These are phyloP conservation scores for Oidiodendron maius DNA, from an alignment of 495 filamentous ascomycete genomes.

Conservation along the genomic window DNA sequence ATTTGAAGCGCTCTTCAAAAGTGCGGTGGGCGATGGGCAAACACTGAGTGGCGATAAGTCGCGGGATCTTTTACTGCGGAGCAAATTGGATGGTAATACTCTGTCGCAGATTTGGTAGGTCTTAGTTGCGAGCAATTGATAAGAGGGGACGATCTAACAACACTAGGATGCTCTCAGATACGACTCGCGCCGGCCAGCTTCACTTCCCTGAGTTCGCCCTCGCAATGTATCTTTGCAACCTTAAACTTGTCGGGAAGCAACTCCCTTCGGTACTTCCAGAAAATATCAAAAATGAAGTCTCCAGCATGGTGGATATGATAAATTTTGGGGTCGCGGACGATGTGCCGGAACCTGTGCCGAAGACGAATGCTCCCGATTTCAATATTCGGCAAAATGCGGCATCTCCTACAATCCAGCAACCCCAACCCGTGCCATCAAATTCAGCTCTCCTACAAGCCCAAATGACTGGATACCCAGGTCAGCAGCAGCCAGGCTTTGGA, in stretches of 20 bases:
- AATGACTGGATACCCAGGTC: slow-evolving; percentile 62
- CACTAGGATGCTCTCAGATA: slow-evolving; percentile 87
- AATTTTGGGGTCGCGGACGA: slow-evolving; percentile 90
- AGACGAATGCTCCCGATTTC: slow-evolving; percentile 76
- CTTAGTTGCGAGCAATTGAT: not conserved
- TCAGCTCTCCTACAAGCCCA: slow-evolving; percentile 67
- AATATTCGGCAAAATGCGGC: slow-evolving; percentile 58
- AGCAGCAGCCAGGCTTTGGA: slow-evolving; percentile 29
- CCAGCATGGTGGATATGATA: slow-evolving; percentile 99
- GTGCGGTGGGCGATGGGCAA: slow-evolving; percentile 79
- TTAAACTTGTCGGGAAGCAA: slow-evolving; percentile 80
- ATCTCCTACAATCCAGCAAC: slow-evolving; percentile 75
- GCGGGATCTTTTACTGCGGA: slow-evolving; percentile 79
- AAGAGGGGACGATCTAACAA: not conserved
- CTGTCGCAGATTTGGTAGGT: slow-evolving; percentile 81
- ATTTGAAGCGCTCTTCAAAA: slow-evolving; percentile 98
- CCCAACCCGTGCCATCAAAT: slow-evolving; percentile 75
- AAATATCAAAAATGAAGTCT: slow-evolving; percentile 89
- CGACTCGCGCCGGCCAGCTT: slow-evolving; percentile 91
- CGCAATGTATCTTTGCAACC: slow-evolving; percentile 97
- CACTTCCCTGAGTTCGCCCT: slow-evolving; percentile 98
- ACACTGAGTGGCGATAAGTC: slow-evolving; percentile 91
- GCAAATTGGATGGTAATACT: slow-evolving; percentile 74
- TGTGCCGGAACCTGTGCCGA: slow-evolving; percentile 38
- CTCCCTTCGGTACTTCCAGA: slow-evolving; percentile 74